These are phyloP conservation scores for Lolium multiflorum DNA, from an alignment of 176 grass and related monocot genomes.

Conservation along the genomic window DNA sequence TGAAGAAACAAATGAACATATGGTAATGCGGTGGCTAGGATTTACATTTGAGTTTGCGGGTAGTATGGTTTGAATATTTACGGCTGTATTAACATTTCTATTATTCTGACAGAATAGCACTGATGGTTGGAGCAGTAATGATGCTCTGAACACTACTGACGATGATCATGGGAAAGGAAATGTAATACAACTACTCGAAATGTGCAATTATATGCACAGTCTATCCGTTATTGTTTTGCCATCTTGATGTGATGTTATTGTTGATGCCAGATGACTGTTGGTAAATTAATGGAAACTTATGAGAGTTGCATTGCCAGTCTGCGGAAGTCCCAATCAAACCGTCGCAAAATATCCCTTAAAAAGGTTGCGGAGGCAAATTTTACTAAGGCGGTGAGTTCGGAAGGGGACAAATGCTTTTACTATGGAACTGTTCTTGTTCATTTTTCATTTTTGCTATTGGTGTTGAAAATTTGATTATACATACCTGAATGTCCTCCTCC, in stretches of 20 bases:
- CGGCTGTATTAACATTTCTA: constrained; percentile 29
- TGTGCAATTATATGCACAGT: not conserved
- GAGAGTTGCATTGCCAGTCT: constrained; percentile 69
- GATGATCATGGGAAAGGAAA: constrained; percentile 62
- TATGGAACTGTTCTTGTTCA: constrained; percentile 22
- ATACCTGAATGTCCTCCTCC: not conserved
- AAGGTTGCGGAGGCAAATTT: constrained; percentile 73
- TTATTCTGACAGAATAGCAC: constrained; percentile 74
- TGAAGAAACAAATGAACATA: constrained; percentile 56
- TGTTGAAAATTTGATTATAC: not conserved
- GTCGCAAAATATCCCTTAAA: constrained; percentile 79
- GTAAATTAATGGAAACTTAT: constrained; percentile 83
- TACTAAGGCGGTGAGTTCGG: constrained; percentile 52
- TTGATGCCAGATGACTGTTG: constrained; percentile 78
- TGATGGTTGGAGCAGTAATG: constrained; percentile 47
- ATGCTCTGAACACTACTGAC: constrained; percentile 47
- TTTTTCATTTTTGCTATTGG: constrained; percentile 32
- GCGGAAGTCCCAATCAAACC: constrained; percentile 73
- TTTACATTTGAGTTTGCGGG: constrained; percentile 20
- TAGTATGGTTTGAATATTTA: constrained; percentile 11
- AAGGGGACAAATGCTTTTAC: constrained; percentile 8
- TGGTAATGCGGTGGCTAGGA: constrained; percentile 53
- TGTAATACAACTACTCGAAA: constrained; percentile 58
- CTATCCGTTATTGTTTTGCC: constrained; percentile 17
- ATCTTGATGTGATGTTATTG: constrained; percentile 25